Evolutionary conservation across 192 early-diverging fungal species (phyloP), one percentile per base, ranked within the genome.

Genomic region (Podila epicladia): DNA sequence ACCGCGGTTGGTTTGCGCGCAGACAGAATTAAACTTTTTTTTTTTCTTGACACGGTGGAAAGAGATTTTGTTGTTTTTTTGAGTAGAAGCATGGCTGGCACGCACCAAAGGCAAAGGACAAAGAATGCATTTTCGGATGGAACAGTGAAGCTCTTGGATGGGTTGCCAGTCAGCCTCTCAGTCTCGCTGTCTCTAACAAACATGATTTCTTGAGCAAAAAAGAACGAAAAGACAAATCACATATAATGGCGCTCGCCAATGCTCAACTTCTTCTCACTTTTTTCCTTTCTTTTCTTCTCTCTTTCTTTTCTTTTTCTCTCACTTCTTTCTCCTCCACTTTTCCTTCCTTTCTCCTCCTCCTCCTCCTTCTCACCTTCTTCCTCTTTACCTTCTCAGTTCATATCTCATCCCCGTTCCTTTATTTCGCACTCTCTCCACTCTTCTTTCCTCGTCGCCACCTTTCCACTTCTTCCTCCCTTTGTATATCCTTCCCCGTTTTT

Each of bases 41-140:
- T 73, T 73, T 74, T 75, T 69, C 51, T 75, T 75, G 61, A 65
- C 62, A 69, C 67, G 67, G 67, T 75, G 67, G 74, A 75, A 75
- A 62, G 62, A 67, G 74, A 26, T 62, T 38, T 9, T 20, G 35
- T 62, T 67, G 33, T 69, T 58, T 58, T 58, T 64, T 64, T 32
- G 41, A 48, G 71, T 59, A 58, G 71, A 66, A 65, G 41, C 41
- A 62, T 64, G 62, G 62, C 33, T 63, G 62, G 20, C 62, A 33
- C 12, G 12, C 38, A 17, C 13, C 41, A 17, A 45, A 17, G 17
- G 41, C 1, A 8, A 37, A 37, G 35, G 35, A 9, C 35, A 37
- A 37, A 8, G 35, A 37, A 9, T 37, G 35, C 35, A 9, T 45
- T 15, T 45, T 45, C 41, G 41, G 41, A 45, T 41, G 38, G 38